Base-by-base conservation (phyloP, 441 rosid species). In the Bruguiera hainesii region DNA sequence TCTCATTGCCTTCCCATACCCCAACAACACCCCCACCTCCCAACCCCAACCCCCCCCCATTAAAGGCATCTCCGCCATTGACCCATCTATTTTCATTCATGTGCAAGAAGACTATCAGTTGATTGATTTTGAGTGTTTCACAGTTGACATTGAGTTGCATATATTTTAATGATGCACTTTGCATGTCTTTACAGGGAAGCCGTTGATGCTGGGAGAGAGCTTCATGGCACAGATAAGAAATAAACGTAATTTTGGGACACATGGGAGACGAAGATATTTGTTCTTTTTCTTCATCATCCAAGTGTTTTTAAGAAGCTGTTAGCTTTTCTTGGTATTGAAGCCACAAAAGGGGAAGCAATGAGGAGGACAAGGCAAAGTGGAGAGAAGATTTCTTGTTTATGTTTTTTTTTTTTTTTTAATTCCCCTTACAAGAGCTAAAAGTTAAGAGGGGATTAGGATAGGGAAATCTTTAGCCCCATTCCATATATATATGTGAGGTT, bases 161-260 rank as follows among this genome's bases (percentile, higher is more conserved):
- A 5, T 3, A 18, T 13, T 21, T 39, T 29, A 16, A 60, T 30
- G 5, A 18, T 8, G 31, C 61, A 42, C 42, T 61, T 57, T 9
- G 18, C 42, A 37, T 31, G 56, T 68, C 25, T 33, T 70, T 62
- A 48, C 96, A 90, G 98, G 81, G 93, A 90, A 78, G 89, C 98
- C 0, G 93, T 89, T 19, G 94, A 87, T 35, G 94, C 96, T 0
- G 97, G 97, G 63, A 84, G 86, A 67, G 79, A 84, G 81, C 89
- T 89, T 59, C 93, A 89, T 49, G 83, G 88, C 29, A 74, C 78
- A 46, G 80, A 73, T 56, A 31, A 81, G 80, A 25, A 66, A 53
- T 78, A 83, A 60, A 63, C 82, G 9, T 66, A 55, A 37, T 3
- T 48, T 8, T 8, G 30, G 2, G 57, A 21, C 29, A 21, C 28